These are phyloP conservation scores for Penicillium capsulatum DNA, from an alignment of 2,329 filamentous ascomycete species.

Conservation along the genomic window DNA sequence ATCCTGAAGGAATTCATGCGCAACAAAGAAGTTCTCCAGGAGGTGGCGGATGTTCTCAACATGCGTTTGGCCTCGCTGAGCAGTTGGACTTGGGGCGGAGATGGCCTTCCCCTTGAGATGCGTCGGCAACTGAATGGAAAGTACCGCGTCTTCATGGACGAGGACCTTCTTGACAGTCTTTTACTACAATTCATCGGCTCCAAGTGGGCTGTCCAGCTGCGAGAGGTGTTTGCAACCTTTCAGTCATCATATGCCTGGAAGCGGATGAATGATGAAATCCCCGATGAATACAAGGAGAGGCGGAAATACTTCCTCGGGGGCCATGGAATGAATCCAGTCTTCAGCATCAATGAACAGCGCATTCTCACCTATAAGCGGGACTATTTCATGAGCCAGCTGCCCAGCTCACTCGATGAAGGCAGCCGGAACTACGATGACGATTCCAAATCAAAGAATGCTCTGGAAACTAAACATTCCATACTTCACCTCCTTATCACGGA, in stretches of 20 bases:
- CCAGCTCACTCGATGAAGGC: slow-evolving; percentile 38
- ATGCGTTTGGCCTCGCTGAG: slow-evolving; percentile 51
- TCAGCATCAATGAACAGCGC: slow-evolving; percentile 30
- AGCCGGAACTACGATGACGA: slow-evolving; percentile 40
- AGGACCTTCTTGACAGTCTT: slow-evolving; percentile 55
- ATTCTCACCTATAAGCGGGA: slow-evolving; percentile 40
- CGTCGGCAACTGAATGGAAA: slow-evolving; percentile 54
- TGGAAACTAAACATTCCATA: slow-evolving; percentile 53
- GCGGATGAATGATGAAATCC: slow-evolving; percentile 30
- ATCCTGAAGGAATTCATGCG: slow-evolving; percentile 50
- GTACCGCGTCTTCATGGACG: slow-evolving; percentile 58
- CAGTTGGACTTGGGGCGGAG: slow-evolving; percentile 50
- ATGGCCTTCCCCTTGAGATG: slow-evolving; percentile 47
- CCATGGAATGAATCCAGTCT: neutral
- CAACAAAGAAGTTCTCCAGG: slow-evolving; percentile 48
- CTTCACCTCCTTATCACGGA: slow-evolving; percentile 56
- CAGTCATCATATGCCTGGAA: slow-evolving; percentile 43
- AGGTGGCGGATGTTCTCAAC: slow-evolving; percentile 56
- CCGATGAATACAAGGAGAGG: slow-evolving; percentile 39
- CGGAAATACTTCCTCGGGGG: slow-evolving; percentile 44
- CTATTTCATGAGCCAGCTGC: slow-evolving; percentile 57
- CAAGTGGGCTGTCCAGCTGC: slow-evolving; percentile 50
- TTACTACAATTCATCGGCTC: slow-evolving; percentile 54
- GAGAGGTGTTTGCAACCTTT: slow-evolving; percentile 37
- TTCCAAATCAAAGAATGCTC: slow-evolving; percentile 39